A percentile compares a stretch with the other conserved stretches of the same genome.
Conservation (phyloP, 2,329 filamentous ascomycete genomes). For the Pseudocercospora fijiensis region DNA sequence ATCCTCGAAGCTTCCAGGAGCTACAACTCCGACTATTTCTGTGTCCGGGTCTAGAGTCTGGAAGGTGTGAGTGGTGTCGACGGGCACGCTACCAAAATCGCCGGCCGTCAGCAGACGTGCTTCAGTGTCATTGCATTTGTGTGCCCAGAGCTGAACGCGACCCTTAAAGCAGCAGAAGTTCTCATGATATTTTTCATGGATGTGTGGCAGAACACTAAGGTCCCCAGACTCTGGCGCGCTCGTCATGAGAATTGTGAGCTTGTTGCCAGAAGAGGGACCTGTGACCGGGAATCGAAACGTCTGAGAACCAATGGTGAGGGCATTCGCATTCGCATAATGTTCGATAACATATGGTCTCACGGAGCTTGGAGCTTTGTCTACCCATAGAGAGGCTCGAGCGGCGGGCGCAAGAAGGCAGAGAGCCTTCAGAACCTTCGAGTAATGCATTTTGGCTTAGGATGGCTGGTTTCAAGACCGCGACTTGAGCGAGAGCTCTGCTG, state of each 20-base stretch:
- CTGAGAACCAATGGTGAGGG: slow-evolving; percentile 11
- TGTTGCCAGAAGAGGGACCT: slow-evolving; percentile 9
- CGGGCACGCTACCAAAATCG: slow-evolving; percentile 49
- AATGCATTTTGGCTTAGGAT: background rate
- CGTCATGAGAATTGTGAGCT: slow-evolving; percentile 9
- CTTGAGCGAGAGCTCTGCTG: background rate
- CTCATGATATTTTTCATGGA: slow-evolving; percentile 13
- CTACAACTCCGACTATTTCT: slow-evolving; percentile 49
- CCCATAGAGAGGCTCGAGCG: slow-evolving; percentile 8
- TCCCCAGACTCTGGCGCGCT: slow-evolving; percentile 2
- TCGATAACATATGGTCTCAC: slow-evolving; percentile 13
- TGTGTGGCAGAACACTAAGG: slow-evolving; percentile 13
- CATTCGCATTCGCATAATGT: slow-evolving; percentile 14
- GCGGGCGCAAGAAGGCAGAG: background rate
- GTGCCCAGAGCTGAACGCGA: slow-evolving; percentile 49
- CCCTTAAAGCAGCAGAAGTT: slow-evolving; percentile 26
- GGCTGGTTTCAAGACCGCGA: background rate
- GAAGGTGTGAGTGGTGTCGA: slow-evolving; percentile 51
- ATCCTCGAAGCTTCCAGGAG: slow-evolving; percentile 52
- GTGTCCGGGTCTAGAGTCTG: slow-evolving; percentile 51
- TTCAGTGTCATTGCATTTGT: slow-evolving; percentile 37
- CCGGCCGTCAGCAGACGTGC: slow-evolving; percentile 46
- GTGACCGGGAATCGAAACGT: slow-evolving; percentile 14
- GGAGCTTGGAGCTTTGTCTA: slow-evolving; percentile 8
- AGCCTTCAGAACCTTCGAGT: background rate